phyloP scores from a whole-genome alignment of 2,329 filamentous ascomycete species.

The Neonectria magnoliae region DNA sequence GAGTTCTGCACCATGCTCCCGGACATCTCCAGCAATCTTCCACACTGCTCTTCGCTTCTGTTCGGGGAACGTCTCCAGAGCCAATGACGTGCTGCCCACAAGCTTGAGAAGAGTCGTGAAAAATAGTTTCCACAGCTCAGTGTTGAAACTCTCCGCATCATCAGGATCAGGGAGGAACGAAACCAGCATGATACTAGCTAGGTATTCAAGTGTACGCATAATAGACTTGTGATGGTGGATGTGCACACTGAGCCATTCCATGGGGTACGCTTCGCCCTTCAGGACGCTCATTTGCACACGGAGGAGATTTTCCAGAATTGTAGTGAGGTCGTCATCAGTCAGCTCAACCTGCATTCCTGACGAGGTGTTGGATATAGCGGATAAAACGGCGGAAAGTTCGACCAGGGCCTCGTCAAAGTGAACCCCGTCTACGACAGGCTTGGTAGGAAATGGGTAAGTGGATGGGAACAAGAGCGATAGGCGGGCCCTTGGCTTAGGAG shows the following conservation, averaged over 20 bases:
- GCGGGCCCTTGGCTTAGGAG: slow-evolving; percentile 65
- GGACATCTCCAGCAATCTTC: slow-evolving; percentile 98
- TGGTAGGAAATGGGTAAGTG: slow-evolving; percentile 86
- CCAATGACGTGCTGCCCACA: slow-evolving; percentile 87
- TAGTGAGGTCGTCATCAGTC: slow-evolving; percentile 77
- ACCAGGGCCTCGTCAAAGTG: slow-evolving; percentile 86
- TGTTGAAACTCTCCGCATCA: slow-evolving; percentile 91
- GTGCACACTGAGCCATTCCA: slow-evolving; percentile 89
- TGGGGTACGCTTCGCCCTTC: slow-evolving; percentile 87
- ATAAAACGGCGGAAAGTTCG: slow-evolving; percentile 88
- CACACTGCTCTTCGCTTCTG: slow-evolving; percentile 96
- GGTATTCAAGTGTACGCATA: slow-evolving; percentile 84
- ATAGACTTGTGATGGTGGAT: slow-evolving; percentile 93
- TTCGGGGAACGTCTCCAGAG: slow-evolving; percentile 94
- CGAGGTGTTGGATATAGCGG: slow-evolving; percentile 79
- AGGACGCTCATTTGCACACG: slow-evolving; percentile 90
- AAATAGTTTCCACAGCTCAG: slow-evolving; percentile 92
- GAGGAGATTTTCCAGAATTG: slow-evolving; percentile 80
- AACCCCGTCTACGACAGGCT: slow-evolving; percentile 68
- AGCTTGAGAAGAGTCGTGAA: slow-evolving; percentile 90
- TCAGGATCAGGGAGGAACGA: slow-evolving; percentile 88
- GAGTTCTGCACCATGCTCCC: slow-evolving; percentile 89
- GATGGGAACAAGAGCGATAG: slow-evolving; percentile 92
- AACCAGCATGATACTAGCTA: slow-evolving; percentile 82
- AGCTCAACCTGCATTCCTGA: slow-evolving; percentile 78